Evolutionary conservation across 108 stramenopile genomes (phyloP).

Genomic region (Discostella stelligeroides): DNA sequence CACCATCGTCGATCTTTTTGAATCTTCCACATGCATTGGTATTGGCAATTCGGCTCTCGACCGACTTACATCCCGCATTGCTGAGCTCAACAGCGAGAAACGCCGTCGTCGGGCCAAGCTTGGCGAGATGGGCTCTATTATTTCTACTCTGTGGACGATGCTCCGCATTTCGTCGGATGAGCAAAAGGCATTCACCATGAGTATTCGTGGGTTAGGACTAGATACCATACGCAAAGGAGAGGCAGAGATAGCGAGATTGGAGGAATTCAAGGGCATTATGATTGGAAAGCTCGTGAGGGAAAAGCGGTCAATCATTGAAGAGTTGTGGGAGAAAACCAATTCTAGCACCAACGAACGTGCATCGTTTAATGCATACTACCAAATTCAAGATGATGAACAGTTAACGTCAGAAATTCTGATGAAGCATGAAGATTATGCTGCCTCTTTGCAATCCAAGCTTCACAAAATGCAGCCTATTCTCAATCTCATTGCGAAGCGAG

Average conservation of each 20-base stretch:
- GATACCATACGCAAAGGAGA: slow-evolving; percentile 90
- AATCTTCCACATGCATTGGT: slow-evolving; percentile 75
- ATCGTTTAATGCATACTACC: slow-evolving; percentile 62
- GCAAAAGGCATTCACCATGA: slow-evolving; percentile 82
- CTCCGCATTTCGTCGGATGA: slow-evolving; percentile 83
- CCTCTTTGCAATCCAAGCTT: slow-evolving; percentile 58
- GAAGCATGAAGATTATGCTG: slow-evolving; percentile 79
- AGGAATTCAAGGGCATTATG: slow-evolving; percentile 79
- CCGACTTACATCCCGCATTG: slow-evolving; percentile 66
- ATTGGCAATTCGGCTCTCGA: slow-evolving; percentile 80
- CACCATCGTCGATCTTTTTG: slow-evolving; percentile 72
- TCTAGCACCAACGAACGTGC: slow-evolving; percentile 57
- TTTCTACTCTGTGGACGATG: slow-evolving; percentile 90
- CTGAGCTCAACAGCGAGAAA: slow-evolving; percentile 83
- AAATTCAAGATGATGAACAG: slow-evolving; percentile 63
- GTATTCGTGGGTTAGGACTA: slow-evolving; percentile 84
- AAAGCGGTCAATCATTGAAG: slow-evolving; percentile 68
- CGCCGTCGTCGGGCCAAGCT: slow-evolving; percentile 64
- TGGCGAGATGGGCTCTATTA: slow-evolving; percentile 85
- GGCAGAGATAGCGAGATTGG: slow-evolving; percentile 72
- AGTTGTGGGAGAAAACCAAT: slow-evolving; percentile 90
- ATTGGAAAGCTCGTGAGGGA: slow-evolving; percentile 86
- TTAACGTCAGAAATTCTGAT: slow-evolving; percentile 85
- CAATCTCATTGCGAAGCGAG: slow-evolving; percentile 84
- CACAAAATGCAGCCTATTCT: slow-evolving; percentile 88